Base-by-base conservation (phyloP, 2,329 filamentous ascomycete genomes). In the Talaromyces sp. region DNA sequence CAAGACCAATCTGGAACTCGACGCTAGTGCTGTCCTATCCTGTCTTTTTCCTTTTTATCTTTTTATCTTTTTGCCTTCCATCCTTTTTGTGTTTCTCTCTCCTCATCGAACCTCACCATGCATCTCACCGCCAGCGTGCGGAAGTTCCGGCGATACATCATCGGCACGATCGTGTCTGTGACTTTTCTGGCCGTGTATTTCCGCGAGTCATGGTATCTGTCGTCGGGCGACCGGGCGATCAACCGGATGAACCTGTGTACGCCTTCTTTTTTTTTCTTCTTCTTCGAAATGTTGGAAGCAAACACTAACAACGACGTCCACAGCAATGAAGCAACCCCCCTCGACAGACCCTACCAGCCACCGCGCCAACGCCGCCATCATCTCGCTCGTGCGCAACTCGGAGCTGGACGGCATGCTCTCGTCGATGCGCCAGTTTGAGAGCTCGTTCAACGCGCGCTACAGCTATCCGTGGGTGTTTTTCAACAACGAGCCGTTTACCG, bases 401-500 rank as follows among this genome's bases (percentile, higher is more conserved):
- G 95, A 99, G 80, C 80, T 97, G 28, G 79, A 87, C 25, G 90
- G 89, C 57, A 90, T 99, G 81, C 81, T 98, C 30, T 85, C 88
- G 72, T 91, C 92, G 30, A 99, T 99, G 91, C 78, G 78, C 60
- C 93, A 99, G 72, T 83, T 99, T 63, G 95, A 99, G 79, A 82
- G 89, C 66, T 98, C 93, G 0, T 99, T 93, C 92, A 99, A 99
- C 72, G 82, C 86, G 81, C 99, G 98, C 73, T 99, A 97, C 85
- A 98, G 98, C 80, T 99, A 99, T 73, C 95, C 95, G 0, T 99
- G 95, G 92, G 97, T 92, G 9, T 99, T 99, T 76, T 96, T 99
- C 84, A 99, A 99, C 77, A 93, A 99, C 71, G 88, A 90, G 58
- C 91, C 91, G n/a, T 99, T 99, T 72, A 88, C 89, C 5, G 90